Base-by-base conservation (phyloP, 2,329 filamentous ascomycete species). In the Fusarium albosuccineum region DNA sequence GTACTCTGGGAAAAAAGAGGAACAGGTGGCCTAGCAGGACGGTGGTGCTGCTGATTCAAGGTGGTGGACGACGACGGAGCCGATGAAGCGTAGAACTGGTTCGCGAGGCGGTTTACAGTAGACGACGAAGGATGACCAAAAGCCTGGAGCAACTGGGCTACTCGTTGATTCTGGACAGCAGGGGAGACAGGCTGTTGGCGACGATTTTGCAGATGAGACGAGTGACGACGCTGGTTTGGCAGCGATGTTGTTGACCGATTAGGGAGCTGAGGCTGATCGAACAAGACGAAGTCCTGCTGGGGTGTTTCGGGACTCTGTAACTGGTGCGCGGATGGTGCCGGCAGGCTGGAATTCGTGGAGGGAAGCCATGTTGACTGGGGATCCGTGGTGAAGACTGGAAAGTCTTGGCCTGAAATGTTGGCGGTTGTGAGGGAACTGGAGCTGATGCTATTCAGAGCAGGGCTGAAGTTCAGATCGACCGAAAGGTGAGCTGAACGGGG, bases 341-440 rank as follows among this genome's bases (percentile, higher is more conserved):
- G 87, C 86, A 83, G 85, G 85, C 82, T 86, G 79, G 83, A 75
- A 76, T 85, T 83, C 83, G 83, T 88, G 83, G 89, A 89, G 86
- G 90, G 87, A 89, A 86, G 91, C 92, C 92, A 94, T 94, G 86
- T 75, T 93, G 89, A 88, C 82, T 85, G 85, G 80, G 89, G 87
- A 92, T 91, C 91, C 91, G 91, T 94, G 86, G 86, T 93, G 90
- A 91, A 90, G 89, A 92, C 89, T 87, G 84, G 76, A 73, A 86
- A 87, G 87, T 90, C 89, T 88, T 84, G 87, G 77, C 81, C 78
- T 82, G 84, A 79, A 86, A 88, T 89, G 82, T 82, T 88, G 81
- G 82, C 81, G 83, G 84, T 85, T 75, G 77, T 78, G 74, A 77
- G 79, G 82, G 82, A 86, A 87, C 85, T 87, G 72, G 80, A 82